phyloP scores from a whole-genome alignment of 2,329 filamentous ascomycete species.

The Aspergillus jensenii region DNA sequence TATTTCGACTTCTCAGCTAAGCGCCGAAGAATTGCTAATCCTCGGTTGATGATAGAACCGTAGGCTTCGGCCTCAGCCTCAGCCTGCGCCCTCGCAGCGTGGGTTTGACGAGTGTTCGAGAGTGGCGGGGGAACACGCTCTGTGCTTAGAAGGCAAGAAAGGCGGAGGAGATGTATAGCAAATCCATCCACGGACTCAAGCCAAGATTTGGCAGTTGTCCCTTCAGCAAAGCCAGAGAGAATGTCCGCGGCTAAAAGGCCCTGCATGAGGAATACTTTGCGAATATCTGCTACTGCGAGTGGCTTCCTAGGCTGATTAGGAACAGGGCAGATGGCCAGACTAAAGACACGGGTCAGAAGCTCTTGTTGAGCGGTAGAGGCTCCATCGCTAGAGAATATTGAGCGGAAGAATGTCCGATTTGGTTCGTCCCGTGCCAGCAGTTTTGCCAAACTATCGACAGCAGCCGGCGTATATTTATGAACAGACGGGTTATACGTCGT shows the following conservation, averaged over 20 bases:
- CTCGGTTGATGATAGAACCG: constrained; percentile 62
- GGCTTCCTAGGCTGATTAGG: constrained; percentile 68
- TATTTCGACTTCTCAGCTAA: constrained; percentile 65
- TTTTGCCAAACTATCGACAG: constrained; percentile 88
- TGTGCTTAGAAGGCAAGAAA: constrained; percentile 70
- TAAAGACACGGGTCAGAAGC: constrained; percentile 83
- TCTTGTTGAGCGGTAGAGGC: constrained; percentile 67
- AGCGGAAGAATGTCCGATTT: constrained; percentile 80
- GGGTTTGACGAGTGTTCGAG: constrained; percentile 35
- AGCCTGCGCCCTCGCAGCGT: constrained; percentile 33
- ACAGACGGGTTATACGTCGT: constrained; percentile 74
- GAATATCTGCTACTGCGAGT: constrained; percentile 70
- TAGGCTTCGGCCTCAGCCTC: constrained; percentile 45
- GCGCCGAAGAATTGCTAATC: constrained; percentile 66
- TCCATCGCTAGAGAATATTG: constrained; percentile 74
- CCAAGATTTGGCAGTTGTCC: constrained; percentile 73
- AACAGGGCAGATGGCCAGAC: constrained; percentile 78
- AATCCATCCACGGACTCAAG: constrained; percentile 81
- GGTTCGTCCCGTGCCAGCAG: constrained; percentile 90
- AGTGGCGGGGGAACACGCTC: constrained; percentile 52
- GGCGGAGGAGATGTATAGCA: constrained; percentile 72
- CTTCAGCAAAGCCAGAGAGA: constrained; percentile 73
- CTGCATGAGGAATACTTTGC: constrained; percentile 89
- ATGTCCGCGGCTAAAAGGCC: constrained; percentile 89
- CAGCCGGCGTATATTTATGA: constrained; percentile 85